Base-by-base conservation (phyloP, 1,139 yeast genomes). In the Sugiyamaella pinicola region DNA sequence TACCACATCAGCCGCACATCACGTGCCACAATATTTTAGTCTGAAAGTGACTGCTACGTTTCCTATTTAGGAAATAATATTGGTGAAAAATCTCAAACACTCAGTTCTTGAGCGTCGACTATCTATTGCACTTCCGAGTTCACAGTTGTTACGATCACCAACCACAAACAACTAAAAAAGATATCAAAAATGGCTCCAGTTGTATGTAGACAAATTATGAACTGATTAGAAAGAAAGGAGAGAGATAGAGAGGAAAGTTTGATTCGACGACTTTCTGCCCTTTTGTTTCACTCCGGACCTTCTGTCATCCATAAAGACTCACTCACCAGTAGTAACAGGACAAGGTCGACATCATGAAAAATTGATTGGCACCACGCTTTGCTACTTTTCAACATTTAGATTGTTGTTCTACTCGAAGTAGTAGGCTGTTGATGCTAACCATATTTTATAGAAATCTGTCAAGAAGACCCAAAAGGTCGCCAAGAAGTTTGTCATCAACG, bases 401-500 rank as follows among this genome's bases (percentile, higher is more conserved):
- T 47, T 46, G 50, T 61, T 55, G 52, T 60, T 59, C 48, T 49
- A 49, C 52, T 42, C 57, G 57, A 58, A n/a, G 74, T 76, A 71
- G 77, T 73, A 73, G 77, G 77, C 74, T 66, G 46, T 39, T 33
- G 70, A 68, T 70, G 71, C 74, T 71, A 70, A 68, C 68, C 64
- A 60, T 58, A 61, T 61, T 56, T 50, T 63, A 66, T 72, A 73
- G 79, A 76, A 87, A 89, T 76, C 87, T 76, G 86, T 66, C 58
- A 70, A 69, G 71, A 68, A 64, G 65, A 52, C 46, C 51, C 59
- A 54, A 51, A 58, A 63, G 60, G 58, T 57, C 55, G 85, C 89
- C 74, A 87, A 85, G 84, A 88, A 89, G 81, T 90, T 85, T 81
- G 88, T 87, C 74, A 95, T 93, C 75, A 98, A 91, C 83, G 90